Evolutionary conservation across 2,329 filamentous ascomycete genomes (phyloP), one percentile per base, ranked within the genome.

Genomic region (Hymenoscyphus repandus): DNA sequence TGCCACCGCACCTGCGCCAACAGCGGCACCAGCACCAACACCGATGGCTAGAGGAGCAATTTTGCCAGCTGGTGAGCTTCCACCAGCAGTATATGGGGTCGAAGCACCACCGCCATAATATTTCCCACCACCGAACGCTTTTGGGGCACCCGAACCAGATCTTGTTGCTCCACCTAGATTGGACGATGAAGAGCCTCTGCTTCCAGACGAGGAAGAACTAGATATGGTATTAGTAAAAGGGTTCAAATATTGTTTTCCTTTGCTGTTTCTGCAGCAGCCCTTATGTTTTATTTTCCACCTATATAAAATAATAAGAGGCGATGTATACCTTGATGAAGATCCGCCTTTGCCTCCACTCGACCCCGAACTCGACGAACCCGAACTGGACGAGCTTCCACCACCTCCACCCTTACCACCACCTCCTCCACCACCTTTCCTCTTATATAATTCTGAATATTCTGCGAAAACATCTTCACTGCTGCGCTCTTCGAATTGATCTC

Each of bases 81-180:
- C n/a, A 6, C 84, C 85, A 2, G 85, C 58, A 2, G 60, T 54
- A 68, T 87, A 92, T 1, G 88, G 85, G 0, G 65, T 63, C 2
- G 70, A 53, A 0, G 82, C 76, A 44, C 88, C 88, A 44, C 85
- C 85, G 34, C 78, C 77, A 62, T 90, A 90, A 66, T 77, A 87
- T 46, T 64, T 61, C 6, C 84, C 83, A 34, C 82, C 80, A 40
- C 81, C 84, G 61, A 77, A 89, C 1, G 62, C 54, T 3, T 80
- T 81, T 13, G 70, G 60, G 1, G 76, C 69, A 13, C 85, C 84
- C 46, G 76, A 78, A 52, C 85, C 84, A 6, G 72, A 68, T 4
- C 68, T 73, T 3, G 83, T 83, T 7, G 68, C 64, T 44, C 80
- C 79, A 57, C 79, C 79, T 0, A 60, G 31, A 51, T 59, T 57